A percentile compares a stretch with the other conserved stretches of the same genome.
Conservation (phyloP, 225 moss, liverwort and hornwort genomes). For the Marchantia polymorpha region DNA sequence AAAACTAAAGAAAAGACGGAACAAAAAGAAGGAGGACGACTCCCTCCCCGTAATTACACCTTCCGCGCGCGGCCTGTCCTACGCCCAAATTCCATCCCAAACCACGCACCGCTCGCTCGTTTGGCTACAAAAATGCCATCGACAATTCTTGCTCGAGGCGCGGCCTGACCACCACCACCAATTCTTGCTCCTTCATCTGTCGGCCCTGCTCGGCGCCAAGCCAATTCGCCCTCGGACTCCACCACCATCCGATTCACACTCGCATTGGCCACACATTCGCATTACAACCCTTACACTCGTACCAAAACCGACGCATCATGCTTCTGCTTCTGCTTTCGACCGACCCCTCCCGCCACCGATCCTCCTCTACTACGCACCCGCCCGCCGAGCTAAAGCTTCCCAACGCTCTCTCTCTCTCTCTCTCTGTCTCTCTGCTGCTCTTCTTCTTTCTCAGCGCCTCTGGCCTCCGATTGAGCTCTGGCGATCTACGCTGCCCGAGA, state of each 20-base stretch:
- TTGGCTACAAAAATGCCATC: not conserved
- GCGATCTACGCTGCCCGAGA: not conserved
- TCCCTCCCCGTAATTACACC: not conserved
- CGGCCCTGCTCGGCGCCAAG: not conserved
- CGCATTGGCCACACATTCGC: no score
- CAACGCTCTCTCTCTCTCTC: not conserved
- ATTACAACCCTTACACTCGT: no score
- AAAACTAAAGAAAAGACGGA: no score
- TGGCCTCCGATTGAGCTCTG: no score
- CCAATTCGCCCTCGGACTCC: not conserved
- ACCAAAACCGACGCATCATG: not conserved
- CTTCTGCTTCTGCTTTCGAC: no score
- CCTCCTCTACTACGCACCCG: not conserved
- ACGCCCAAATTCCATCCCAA: not conserved
- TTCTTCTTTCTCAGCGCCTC: not conserved
- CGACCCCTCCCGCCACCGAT: not conserved
- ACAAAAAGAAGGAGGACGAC: not conserved
- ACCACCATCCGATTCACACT: not conserved
- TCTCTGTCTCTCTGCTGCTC: no score
- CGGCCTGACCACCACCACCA: not conserved
- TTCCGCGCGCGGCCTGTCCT: not conserved
- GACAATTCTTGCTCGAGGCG: not conserved
- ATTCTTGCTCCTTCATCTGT: not conserved
- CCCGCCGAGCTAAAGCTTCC: not conserved
- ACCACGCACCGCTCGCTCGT: no score